These are phyloP conservation scores for Nymphaea thermarum DNA, from an alignment of 164 flowering plant species.

Conservation along the genomic window DNA sequence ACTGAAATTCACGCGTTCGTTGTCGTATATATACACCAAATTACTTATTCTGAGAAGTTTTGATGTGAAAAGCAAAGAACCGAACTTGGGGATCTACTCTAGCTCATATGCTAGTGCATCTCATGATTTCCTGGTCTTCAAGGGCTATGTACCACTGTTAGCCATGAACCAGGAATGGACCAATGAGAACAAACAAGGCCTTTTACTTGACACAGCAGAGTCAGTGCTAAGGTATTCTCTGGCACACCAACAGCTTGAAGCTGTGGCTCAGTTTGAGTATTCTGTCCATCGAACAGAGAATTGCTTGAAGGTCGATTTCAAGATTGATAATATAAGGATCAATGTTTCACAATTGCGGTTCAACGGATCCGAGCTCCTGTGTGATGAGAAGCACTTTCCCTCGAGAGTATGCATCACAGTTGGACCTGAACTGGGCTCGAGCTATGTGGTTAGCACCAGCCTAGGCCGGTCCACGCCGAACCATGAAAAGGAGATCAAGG, in stretches of 20 bases:
- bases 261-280: conserved; percentile 61
- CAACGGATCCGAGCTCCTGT: conserved; percentile 18
- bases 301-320: conserved; percentile 45
- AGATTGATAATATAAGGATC: conserved; percentile 68
- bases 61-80: conserved; percentile 15
- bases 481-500: conserved; percentile 36
- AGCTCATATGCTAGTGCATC: conserved; percentile 60
- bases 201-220: conserved; percentile 39
- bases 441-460: conserved; percentile 43
- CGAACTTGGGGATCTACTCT: conserved; percentile 13
- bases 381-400: conserved; percentile 53
- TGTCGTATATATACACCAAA: conserved; percentile 68
- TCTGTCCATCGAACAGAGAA: conserved; percentile 29
- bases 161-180: conserved; percentile 32
- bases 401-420: conserved; percentile 54
- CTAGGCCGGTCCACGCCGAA: conserved; percentile 66
- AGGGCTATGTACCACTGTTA: conserved; percentile 49
- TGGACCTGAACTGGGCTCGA: conserved; percentile 68
- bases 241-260: conserved; percentile 84
- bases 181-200: conserved; percentile 7
- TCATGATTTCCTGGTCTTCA: conserved; percentile 62
- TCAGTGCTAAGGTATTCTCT: conserved; percentile 52
- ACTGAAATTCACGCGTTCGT: conserved; percentile 58
- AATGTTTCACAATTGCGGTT: conserved; percentile 58
- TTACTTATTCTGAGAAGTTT: conserved; percentile 39